Evolutionary conservation across 306 rosid species (phyloP).

Genomic region (Cicer cuneatum): DNA sequence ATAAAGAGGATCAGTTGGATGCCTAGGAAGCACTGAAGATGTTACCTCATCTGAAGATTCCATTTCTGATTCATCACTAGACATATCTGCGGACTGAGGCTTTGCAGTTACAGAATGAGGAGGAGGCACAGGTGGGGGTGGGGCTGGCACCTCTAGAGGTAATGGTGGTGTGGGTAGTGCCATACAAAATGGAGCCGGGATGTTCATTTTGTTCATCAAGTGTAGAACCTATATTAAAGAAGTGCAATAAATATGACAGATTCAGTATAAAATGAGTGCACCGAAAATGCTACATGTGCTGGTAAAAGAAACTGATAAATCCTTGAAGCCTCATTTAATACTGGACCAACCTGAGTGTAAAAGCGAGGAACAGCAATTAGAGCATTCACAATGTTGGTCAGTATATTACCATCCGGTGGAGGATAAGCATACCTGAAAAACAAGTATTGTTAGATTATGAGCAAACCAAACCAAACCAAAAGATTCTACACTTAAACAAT

Average conservation of each 20-base stretch:
- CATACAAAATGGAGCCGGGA: constrained; percentile 96
- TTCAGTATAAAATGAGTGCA: constrained; percentile 29
- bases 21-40: constrained; percentile 30
- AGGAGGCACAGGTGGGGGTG: constrained; percentile 60
- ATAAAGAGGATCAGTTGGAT: constrained; percentile 24
- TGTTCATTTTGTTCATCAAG: constrained; percentile 97
- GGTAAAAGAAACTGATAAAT: constrained; percentile 33
- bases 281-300: constrained; percentile 33
- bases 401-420: constrained; percentile 93
- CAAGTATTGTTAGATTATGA: constrained; percentile 33
- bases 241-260: constrained; percentile 42
- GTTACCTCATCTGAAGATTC: constrained; percentile 95
- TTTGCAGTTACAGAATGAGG: constrained; percentile 51
- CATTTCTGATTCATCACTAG: constrained; percentile 93
- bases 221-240: constrained; percentile 74
- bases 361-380: constrained; percentile 95
- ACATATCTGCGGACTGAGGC: constrained; percentile 57
- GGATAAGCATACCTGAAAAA: constrained; percentile 89
- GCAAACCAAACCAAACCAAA: constrained; percentile 44
- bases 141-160: constrained; percentile 72
- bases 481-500: constrained; percentile 16
- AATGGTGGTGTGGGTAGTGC: constrained; percentile 96
- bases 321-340: constrained; percentile 28
- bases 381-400: constrained; percentile 91
- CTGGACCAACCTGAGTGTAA: constrained; percentile 79